A percentile compares a stretch with the other conserved stretches of the same genome.
phyloP scores from a whole-genome alignment of 768 basidiomycete genomes.

The Leccinum boreale region DNA sequence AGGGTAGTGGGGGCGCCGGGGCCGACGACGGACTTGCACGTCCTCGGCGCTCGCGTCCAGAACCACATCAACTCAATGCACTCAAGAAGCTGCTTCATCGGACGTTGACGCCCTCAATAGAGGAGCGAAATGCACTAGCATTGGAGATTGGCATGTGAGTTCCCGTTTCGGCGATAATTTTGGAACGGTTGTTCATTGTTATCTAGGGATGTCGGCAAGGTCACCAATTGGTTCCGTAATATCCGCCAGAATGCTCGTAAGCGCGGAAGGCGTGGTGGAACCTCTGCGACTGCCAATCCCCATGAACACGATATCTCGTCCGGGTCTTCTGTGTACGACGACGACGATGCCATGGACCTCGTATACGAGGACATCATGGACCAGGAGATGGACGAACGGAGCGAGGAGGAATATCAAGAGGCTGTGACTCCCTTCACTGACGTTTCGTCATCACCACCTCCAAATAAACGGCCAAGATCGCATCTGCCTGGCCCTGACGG shows the following conservation, averaged over 20 bases:
- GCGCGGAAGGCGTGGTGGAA: constrained; percentile 52
- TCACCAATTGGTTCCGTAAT: constrained; percentile 88
- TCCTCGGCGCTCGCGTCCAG: constrained; percentile 72
- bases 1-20: constrained; percentile 21
- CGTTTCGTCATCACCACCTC: constrained; percentile 39
- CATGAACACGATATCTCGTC: constrained; percentile 53
- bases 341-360: constrained; percentile 49
- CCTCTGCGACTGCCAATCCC: constrained; percentile 28
- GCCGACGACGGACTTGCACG: constrained; percentile 41
- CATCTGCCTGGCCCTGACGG: constrained; percentile 30
- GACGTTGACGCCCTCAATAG: constrained; percentile 73
- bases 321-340: constrained; percentile 47
- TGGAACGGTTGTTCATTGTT: constrained; percentile 12
- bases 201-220: constrained; percentile 72
- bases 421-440: constrained; percentile 71
- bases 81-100: constrained; percentile 66
- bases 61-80: constrained; percentile 73
- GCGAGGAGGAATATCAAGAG: constrained; percentile 72
- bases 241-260: constrained; percentile 78
- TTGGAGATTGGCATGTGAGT: constrained; percentile 75
- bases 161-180: not conserved
- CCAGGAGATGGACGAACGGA: constrained; percentile 49
- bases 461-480: constrained; percentile 30
- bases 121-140: constrained; percentile 72
- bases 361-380: constrained; percentile 42